Conservation (phyloP, 805 yeast species). For the Cyberlindnera euphorbiiphila region DNA sequence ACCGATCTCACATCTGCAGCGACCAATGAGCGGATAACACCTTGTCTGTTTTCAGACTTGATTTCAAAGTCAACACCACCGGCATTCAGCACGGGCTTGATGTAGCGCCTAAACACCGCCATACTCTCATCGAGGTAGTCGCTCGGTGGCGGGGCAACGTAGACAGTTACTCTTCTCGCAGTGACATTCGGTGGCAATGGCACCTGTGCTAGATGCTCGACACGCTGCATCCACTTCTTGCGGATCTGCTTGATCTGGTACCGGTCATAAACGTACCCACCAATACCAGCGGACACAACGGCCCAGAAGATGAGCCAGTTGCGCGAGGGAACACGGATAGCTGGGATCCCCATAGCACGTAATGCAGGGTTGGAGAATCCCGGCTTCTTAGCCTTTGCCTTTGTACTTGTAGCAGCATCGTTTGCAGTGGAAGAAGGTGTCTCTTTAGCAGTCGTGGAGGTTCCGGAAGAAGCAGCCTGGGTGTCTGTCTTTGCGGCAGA, state of each 20-base stretch:
- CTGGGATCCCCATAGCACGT: slow-evolving; percentile 78
- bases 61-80: slow-evolving; percentile 83
- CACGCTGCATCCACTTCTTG: slow-evolving; percentile 58
- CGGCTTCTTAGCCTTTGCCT: slow-evolving; percentile 24
- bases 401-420: background rate
- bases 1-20: slow-evolving; percentile 76
- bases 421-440: background rate
- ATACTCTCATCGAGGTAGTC: slow-evolving; percentile 76
- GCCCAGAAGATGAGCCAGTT: slow-evolving; percentile 93
- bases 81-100: slow-evolving; percentile 82
- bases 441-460: background rate
- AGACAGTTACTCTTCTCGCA: slow-evolving; percentile 77
- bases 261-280: slow-evolving; percentile 80
- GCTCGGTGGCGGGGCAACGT: slow-evolving; percentile 95
- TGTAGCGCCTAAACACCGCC: slow-evolving; percentile 67
- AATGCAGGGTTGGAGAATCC: slow-evolving; percentile 75
- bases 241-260: slow-evolving; percentile 65
- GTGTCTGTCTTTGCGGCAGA: background rate
- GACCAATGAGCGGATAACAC: slow-evolving; percentile 76
- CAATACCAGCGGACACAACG: slow-evolving; percentile 57
- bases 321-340: slow-evolving; percentile 76
- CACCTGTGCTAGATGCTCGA: slow-evolving; percentile 47
- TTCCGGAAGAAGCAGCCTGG: background rate
- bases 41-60: slow-evolving; percentile 76
- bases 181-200: slow-evolving; percentile 44